Percentiles rank a stretch among this genome's conserved stretches.
These are phyloP conservation scores for Acarospora socialis DNA, from an alignment of 2,329 filamentous ascomycete genomes.

Conservation along the genomic window DNA sequence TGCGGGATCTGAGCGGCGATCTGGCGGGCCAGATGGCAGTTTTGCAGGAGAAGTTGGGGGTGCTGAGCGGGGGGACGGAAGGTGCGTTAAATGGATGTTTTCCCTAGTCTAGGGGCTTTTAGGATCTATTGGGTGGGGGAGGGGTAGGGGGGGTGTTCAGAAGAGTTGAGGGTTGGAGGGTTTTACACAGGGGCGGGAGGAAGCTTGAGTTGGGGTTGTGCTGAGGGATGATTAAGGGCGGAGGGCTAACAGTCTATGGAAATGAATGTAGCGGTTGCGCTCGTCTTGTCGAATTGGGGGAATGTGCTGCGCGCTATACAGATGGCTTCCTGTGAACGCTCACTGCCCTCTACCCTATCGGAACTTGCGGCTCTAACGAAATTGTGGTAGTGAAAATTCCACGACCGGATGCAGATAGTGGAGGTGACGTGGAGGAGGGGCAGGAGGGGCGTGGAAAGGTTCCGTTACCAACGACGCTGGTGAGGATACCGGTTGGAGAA, in stretches of 20 bases:
- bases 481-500: slow-evolving; percentile 27
- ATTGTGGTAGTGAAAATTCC: slow-evolving; percentile 13
- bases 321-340: slow-evolving; percentile 46
- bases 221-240: background rate
- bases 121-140: no score
- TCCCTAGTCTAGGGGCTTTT: no score
- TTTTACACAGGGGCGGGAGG: slow-evolving; percentile 6
- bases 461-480: slow-evolving; percentile 26
- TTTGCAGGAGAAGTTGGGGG: slow-evolving; percentile 45
- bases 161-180: no score
- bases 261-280: slow-evolving; percentile 41
- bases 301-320: slow-evolving; percentile 49
- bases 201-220: slow-evolving; percentile 2
- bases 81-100: no score
- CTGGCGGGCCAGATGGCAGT: slow-evolving; percentile 49
- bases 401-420: slow-evolving; percentile 10
- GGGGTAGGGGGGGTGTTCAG: no score
- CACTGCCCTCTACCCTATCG: background rate
- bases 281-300: slow-evolving; percentile 53
- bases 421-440: slow-evolving; percentile 9
- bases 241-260: slow-evolving; percentile 4
- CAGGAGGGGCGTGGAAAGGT: slow-evolving; percentile 60
- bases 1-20: slow-evolving; percentile 47
- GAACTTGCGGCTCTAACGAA: slow-evolving; percentile 2
- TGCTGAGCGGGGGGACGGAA: slow-evolving; percentile 48